Conservation (phyloP, 1,284 basidiomycete genomes). For the Trichosporon ovoides region DNA sequence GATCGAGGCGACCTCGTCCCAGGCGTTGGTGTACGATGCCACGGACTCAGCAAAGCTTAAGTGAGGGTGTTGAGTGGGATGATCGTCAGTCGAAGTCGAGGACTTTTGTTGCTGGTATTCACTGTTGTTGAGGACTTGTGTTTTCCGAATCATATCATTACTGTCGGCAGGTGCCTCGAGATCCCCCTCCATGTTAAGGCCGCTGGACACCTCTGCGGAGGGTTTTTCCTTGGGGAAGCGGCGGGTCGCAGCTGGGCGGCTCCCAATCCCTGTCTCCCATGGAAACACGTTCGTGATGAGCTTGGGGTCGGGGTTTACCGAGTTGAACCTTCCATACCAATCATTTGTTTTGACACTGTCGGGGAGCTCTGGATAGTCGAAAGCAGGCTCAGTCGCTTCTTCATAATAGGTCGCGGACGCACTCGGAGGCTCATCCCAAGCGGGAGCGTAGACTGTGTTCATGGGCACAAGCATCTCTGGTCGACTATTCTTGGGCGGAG, state of each 20-base stretch:
- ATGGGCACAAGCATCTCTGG: constrained; percentile 51
- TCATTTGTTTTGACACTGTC: constrained; percentile 43
- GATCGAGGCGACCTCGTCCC: constrained; percentile 74
- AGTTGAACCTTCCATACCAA: constrained; percentile 51
- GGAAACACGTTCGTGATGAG: constrained; percentile 83
- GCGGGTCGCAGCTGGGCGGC: constrained; percentile 59
- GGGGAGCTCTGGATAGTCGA: constrained; percentile 39
- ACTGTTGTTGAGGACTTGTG: constrained; percentile 6
- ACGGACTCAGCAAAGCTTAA: constrained; percentile 51
- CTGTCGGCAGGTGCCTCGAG: not conserved
- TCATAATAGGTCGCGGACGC: constrained; percentile 29
- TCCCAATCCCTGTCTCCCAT: constrained; percentile 68
- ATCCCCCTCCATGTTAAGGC: too few relatives aligned
- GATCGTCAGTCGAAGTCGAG: constrained; percentile 4
- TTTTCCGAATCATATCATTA: not conserved
- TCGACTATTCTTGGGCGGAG: constrained; percentile 48
- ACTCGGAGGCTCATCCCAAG: constrained; percentile 53
- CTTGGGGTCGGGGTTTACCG: constrained; percentile 59
- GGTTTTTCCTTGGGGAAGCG: constrained; percentile 62
- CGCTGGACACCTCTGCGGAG: not conserved
- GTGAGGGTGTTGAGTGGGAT: constrained; percentile 33
- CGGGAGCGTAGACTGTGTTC: constrained; percentile 49
- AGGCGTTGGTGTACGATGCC: constrained; percentile 67
- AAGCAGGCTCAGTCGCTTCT: constrained; percentile 16
- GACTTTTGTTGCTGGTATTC: not conserved